A percentile compares a stretch with the other conserved stretches of the same genome.
Evolutionary conservation across 2,329 filamentous ascomycete genomes (phyloP).

Genomic region (Diaporthe citrichinensis): DNA sequence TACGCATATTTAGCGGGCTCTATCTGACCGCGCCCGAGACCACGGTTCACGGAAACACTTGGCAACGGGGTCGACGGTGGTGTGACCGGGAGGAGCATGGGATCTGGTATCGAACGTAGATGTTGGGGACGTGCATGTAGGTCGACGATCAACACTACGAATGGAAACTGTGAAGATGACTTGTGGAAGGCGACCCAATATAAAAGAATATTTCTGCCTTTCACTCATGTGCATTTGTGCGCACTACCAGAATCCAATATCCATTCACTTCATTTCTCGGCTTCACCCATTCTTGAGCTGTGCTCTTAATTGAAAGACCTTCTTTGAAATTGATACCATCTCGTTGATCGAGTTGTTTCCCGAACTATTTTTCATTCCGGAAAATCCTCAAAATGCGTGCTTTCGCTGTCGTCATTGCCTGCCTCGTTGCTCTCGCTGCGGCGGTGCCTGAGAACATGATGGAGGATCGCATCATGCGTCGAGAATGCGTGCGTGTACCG

Average conservation of each 20-base stretch:
- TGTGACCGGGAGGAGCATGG: background rate
- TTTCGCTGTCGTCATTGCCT: constrained; percentile 7
- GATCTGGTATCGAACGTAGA: background rate
- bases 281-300: background rate
- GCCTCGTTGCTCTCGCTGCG: constrained; percentile 7
- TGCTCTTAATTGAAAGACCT: background rate
- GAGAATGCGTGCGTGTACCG: constrained; percentile 5
- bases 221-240: background rate
- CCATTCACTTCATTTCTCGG: background rate
- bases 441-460: constrained; percentile 26
- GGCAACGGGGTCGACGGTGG: background rate
- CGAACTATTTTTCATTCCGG: background rate
- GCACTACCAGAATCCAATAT: background rate
- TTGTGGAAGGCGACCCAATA: background rate
- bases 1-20: background rate
- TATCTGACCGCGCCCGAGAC: background rate
- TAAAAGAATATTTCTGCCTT: constrained; percentile 2
- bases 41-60: constrained; percentile 11
- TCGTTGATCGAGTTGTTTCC: background rate
- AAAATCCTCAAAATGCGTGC: background rate
- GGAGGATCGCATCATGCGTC: constrained; percentile 25
- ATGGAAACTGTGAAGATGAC: background rate
- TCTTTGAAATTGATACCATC: background rate
- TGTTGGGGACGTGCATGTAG: background rate
- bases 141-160: background rate